Evolutionary conservation across 176 grass and related monocot genomes (phyloP), one percentile per base, ranked within the genome.

Genomic region (Coix lacrymajobi): DNA sequence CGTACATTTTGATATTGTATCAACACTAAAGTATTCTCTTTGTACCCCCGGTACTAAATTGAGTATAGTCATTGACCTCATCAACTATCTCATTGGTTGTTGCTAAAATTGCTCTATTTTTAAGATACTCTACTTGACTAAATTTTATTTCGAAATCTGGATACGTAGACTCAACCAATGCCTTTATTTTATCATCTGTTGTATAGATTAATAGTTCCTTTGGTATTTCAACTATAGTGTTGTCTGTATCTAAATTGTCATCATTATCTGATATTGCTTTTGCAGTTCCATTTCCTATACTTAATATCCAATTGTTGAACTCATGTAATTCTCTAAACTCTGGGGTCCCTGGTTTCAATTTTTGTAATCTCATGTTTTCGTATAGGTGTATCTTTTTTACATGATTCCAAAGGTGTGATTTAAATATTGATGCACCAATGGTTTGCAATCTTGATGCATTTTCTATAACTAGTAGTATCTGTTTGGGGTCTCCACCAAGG

Each of bases 341-440:
- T 36, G 34, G 34, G 7, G 34, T n/a, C n/a, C n/a, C n/a, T n/a
- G n/a, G n/a, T n/a, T n/a, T n/a, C n/a, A n/a, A n/a, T n/a, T n/a
- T n/a, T n/a, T n/a, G n/a, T n/a, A n/a, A n/a, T n/a, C 49, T 1
- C 46, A 75, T 75, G 7, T 83, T 73, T 9, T 75, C 3, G 9
- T 0, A 0, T 2, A 60, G 2, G 1, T n/a, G 19, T 1, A 65
- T 3, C 0, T 0, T 26, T 0, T 2, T 62, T 0, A 25, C 14
- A 32, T 62, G 0, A 0, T 45, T 37, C 44, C n/a, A 75, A 0
- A 84, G 6, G 0, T 75, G 12, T 1, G 82, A 85, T 4, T 6
- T 17, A 2, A 61, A 1, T 20, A 81, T 54, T 0, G 56, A 11
- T 0, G 79, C 63, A 31, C 5, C 7, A 4, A 70, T 19, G 0